Evolutionary conservation across 208 protist species (phyloP).

Genomic region (Leishmania amazonensis): DNA sequence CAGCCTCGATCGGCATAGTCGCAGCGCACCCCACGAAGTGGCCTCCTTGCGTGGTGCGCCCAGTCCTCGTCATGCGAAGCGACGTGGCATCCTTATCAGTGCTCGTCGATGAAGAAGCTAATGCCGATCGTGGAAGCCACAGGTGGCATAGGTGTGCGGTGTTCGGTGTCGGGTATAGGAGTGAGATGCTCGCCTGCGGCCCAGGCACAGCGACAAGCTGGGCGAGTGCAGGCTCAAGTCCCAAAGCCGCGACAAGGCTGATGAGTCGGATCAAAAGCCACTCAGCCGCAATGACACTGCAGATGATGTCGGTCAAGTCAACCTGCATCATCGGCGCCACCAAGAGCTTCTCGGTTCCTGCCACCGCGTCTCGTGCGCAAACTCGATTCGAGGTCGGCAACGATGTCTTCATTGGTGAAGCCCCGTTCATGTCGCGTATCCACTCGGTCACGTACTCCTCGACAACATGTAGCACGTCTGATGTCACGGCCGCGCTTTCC

Average conservation of each 20-base stretch:
- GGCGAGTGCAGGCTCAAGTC: constrained; percentile 5
- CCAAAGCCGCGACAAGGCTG: constrained; percentile 11
- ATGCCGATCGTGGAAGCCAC: neutral
- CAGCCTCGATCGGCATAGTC: neutral
- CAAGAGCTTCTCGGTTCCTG: neutral
- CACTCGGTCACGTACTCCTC: constrained; percentile 7
- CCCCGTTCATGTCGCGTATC: neutral
- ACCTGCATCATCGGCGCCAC: neutral
- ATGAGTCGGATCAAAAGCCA: constrained; percentile 28
- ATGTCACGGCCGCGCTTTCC: neutral
- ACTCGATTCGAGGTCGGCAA: neutral
- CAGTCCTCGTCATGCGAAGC: neutral
- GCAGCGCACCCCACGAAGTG: neutral
- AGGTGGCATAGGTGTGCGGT: neutral
- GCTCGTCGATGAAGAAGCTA: neutral
- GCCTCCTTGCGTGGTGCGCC: too few species aligned
- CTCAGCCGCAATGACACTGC: constrained; percentile 26
- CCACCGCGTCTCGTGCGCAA: constrained; percentile 11
- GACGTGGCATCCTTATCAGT: too few species aligned
- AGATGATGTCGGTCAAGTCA: constrained; percentile 19
- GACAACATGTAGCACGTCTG: neutral
- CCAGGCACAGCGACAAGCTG: constrained; percentile 22
- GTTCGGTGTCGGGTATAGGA: constrained; percentile 20
- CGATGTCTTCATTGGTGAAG: constrained; percentile 2
- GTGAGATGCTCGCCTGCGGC: neutral